Evolutionary conservation across 1,139 yeast genomes (phyloP), one percentile per base, ranked within the genome.

Genomic region (Candida tropicalis): DNA sequence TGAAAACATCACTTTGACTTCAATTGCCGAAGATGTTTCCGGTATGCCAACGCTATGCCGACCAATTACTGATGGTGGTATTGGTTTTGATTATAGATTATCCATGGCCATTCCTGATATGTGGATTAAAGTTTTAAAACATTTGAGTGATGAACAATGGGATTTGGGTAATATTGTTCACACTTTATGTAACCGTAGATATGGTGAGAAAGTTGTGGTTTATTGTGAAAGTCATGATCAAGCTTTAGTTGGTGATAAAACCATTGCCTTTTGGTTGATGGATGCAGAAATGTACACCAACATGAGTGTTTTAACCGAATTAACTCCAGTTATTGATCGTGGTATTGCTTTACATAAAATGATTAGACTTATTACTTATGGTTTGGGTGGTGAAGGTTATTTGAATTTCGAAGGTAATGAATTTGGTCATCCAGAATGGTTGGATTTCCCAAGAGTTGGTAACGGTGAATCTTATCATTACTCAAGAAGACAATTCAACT

Each of bases 341-440:
- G 99, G 98, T 24, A 66, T 93, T 38, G 81, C 97, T 9, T 72
- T 93, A 49, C 99, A 93, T 68, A 93, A 93, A 64, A 66, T 93
- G 80, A 91, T 93, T 50, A 76, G 99, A 51, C 74, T 93, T 47
- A 59, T 91, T 25, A 91, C 98, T 0, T 93, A 88, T 58, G 70
- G 93, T 0, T 73, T 93, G 20, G 98, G 98, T 39, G 99, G 99
- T 46, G 98, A 93, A 64, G 97, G 96, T 0, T 93, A 91, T 61
- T 77, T 93, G 58, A 91, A 90, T 60, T 93, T 93, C 59, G 98
- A 91, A 70, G 99, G 99, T 45, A 93, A 93, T 59, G 99, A 93
- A 66, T 93, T 93, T 69, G 99, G 99, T 12, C 99, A 93, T 58
- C 99, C 99, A 2, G 99, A 93, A 63, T 93, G 99, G 99, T 77